Evolutionary conservation across 768 basidiomycete species (phyloP).

Genomic region (Serendipita indica): DNA sequence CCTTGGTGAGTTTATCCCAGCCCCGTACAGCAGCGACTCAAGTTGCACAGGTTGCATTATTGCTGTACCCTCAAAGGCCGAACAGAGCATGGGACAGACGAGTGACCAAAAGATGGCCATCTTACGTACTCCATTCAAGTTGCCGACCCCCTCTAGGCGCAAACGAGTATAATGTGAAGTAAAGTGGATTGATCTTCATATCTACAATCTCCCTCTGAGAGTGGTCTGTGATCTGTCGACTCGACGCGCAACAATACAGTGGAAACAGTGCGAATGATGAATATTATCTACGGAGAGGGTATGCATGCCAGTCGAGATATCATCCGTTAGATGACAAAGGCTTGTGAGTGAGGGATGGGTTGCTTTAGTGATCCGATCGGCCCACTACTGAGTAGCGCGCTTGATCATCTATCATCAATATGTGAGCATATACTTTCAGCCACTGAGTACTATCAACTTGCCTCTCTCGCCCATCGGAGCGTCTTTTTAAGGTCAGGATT

Average conservation of each 20-base stretch:
- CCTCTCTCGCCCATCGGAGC: slow-evolving; percentile 88
- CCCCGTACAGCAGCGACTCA: neutral
- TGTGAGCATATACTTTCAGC: neutral
- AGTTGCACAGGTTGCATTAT: slow-evolving; percentile 52
- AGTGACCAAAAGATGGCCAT: slow-evolving; percentile 56
- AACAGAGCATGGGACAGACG: slow-evolving; percentile 43
- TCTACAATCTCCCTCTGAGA: neutral
- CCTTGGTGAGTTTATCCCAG: slow-evolving; percentile 33
- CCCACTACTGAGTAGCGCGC: neutral
- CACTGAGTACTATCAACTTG: slow-evolving; percentile 20
- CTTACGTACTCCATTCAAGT: slow-evolving; percentile 60
- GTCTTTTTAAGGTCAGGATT: slow-evolving; percentile 72
- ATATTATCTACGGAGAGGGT: neutral
- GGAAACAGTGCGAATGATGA: slow-evolving; percentile 2
- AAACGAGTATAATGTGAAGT: neutral
- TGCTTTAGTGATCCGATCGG: neutral
- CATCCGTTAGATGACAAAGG: slow-evolving; percentile 7
- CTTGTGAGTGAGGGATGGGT: neutral
- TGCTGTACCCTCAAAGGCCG: slow-evolving; percentile 37
- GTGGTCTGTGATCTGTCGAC: too few species aligned
- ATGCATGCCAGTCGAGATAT: neutral
- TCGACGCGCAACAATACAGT: slow-evolving; percentile 1
- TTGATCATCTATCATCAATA: neutral
- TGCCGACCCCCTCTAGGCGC: slow-evolving; percentile 45
- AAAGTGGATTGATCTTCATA: neutral